Evolutionary conservation across 2,329 filamentous ascomycete species (phyloP).

Genomic region (Fusarium sp.): DNA sequence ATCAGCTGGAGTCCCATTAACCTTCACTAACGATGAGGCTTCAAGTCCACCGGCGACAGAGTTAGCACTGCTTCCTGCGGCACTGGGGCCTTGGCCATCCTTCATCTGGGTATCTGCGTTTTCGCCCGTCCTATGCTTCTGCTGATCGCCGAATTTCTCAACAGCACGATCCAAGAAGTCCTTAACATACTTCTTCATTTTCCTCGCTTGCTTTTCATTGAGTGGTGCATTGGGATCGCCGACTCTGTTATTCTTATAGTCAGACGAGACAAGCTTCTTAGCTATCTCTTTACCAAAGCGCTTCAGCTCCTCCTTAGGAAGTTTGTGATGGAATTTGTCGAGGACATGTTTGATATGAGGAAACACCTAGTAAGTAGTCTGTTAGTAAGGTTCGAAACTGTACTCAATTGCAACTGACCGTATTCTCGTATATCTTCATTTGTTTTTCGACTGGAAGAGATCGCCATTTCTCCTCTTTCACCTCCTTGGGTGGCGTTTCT

Average conservation of each 20-base stretch:
- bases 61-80: constrained; percentile 12
- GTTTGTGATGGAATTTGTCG: constrained; percentile 87
- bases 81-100: constrained; percentile 20
- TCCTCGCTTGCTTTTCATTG: constrained; percentile 80
- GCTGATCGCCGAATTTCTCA: constrained; percentile 76
- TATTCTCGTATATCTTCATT: constrained; percentile 95
- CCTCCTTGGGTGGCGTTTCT: constrained; percentile 66
- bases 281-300: constrained; percentile 75
- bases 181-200: constrained; percentile 85
- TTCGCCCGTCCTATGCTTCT: constrained; percentile 70
- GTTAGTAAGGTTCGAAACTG: constrained; percentile 21
- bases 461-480: constrained; percentile 78
- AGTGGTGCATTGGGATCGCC: constrained; percentile 79
- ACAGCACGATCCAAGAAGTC: constrained; percentile 90
- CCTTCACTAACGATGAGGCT: constrained; percentile 37
- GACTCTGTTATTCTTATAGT: constrained; percentile 92
- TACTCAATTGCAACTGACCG: constrained; percentile 67
- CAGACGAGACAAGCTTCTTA: constrained; percentile 91
- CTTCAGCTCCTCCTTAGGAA: constrained; percentile 82
- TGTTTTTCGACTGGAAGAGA: constrained; percentile 82
- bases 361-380: constrained; percentile 71
- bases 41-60: constrained; percentile 32
- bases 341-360: constrained; percentile 88
- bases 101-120: constrained; percentile 45
- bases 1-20: constrained; percentile 38